Conservation (phyloP, 768 basidiomycete genomes). For the Trametes cubensis region DNA sequence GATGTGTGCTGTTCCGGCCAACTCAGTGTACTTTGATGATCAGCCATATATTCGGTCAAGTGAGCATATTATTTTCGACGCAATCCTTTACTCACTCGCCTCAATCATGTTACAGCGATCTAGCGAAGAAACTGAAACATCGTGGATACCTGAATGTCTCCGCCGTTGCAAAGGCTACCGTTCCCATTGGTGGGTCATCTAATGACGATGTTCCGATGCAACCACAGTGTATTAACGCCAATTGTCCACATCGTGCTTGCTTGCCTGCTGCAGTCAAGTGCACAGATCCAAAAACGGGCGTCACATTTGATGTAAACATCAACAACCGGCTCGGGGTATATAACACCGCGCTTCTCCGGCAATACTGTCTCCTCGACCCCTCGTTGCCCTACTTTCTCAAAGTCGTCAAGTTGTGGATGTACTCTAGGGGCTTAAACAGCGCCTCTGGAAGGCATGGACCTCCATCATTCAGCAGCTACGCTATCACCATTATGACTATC, state of each 20-base stretch:
- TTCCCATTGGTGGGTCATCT: constrained; percentile 39
- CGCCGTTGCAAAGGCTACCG: constrained; percentile 33
- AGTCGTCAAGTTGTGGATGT: constrained; percentile 64
- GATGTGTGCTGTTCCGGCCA: neutral
- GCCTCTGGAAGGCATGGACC: constrained; percentile 36
- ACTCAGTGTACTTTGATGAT: neutral
- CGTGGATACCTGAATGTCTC: constrained; percentile 39
- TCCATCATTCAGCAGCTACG: constrained; percentile 62
- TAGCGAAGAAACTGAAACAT: constrained; percentile 35
- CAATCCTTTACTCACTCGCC: neutral
- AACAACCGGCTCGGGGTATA: constrained; percentile 61
- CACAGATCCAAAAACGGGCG: constrained; percentile 42
- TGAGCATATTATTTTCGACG: constrained; percentile 15
- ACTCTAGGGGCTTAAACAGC: constrained; percentile 51
- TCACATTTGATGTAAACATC: constrained; percentile 60
- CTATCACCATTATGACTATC: constrained; percentile 62
- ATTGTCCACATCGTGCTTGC: neutral
- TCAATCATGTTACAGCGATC: constrained; percentile 22
- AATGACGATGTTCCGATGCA: neutral
- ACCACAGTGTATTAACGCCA: constrained; percentile 1
- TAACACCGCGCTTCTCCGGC: constrained; percentile 53
- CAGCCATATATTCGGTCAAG: constrained; percentile 39
- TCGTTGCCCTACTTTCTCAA: constrained; percentile 47
- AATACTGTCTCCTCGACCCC: constrained; percentile 52
- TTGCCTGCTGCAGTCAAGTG: constrained; percentile 49